phyloP scores from a whole-genome alignment of 805 yeast species.

The Lipomyces kockii region DNA sequence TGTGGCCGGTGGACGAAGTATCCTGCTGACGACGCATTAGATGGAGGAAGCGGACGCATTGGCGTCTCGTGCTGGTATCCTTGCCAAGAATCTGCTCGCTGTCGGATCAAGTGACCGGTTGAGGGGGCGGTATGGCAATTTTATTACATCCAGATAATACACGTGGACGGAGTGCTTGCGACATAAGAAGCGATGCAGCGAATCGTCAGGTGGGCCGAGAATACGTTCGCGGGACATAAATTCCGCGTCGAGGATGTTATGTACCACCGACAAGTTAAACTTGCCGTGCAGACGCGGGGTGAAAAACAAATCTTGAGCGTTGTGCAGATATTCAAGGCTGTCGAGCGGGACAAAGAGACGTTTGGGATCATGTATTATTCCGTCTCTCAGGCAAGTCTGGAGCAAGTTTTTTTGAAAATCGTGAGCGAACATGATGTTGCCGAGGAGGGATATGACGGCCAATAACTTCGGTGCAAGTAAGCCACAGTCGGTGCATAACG shows the following conservation, averaged over 20 bases:
- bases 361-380: constrained; percentile 41
- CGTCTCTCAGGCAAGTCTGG: constrained; percentile 43
- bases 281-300: too few relatives aligned
- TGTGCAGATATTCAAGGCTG: constrained; percentile 26
- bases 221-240: constrained; percentile 17
- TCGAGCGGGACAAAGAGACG: constrained; percentile 19
- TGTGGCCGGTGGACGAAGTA: constrained; percentile 43
- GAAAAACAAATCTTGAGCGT: not conserved
- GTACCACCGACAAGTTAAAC: constrained; percentile 40
- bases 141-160: constrained; percentile 42
- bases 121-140: constrained; percentile 40
- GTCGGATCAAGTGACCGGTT: constrained; percentile 43
- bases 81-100: constrained; percentile 43
- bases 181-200: constrained; percentile 17
- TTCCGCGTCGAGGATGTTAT: constrained; percentile 36
- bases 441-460: constrained; percentile 39
- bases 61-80: constrained; percentile 45
- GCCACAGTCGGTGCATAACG: not conserved
- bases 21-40: constrained; percentile 46
- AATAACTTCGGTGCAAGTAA: not conserved
- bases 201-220: constrained; percentile 36
- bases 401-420: constrained; percentile 44
- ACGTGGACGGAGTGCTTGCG: constrained; percentile 22
- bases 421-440: constrained; percentile 40
- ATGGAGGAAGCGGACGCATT: constrained; percentile 49